Base-by-base conservation (phyloP, 192 early-diverging fungal genomes). In the Gigaspora rosea region DNA sequence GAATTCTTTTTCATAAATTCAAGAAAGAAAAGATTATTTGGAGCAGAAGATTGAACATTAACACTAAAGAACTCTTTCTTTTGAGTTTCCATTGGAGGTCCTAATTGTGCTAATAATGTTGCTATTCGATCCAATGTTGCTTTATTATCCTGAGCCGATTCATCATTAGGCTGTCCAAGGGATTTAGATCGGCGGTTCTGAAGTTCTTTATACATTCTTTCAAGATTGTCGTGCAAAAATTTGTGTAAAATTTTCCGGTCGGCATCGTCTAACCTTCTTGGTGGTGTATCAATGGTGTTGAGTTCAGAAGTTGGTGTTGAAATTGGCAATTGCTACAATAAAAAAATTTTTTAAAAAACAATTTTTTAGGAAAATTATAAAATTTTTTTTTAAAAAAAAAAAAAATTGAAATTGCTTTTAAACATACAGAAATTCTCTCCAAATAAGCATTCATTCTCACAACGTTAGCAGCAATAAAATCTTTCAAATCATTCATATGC, bases 401-500 rank as follows among this genome's bases (percentile, higher is more conserved):
- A n/a, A n/a, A n/a, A n/a, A n/a, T n/a, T 9, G 1, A 71, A 18
- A 56, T 54, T 2, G 51, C 32, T 51, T 32, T 15, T 80, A 76
- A 79, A 70, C 78, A 80, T 16, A 81, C 88, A 3, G 94, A 92
- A 50, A 97, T 93, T 59, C 94, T 90, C 3, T 86, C 85, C 70
- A 98, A 82, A 80, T 96, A 98, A 33, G 81, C 77, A 58, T 88
- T 90, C 3, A 98, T 93, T 46, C 88, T 90, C 56, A 86, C 83
- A 59, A 91, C 90, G 80, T 99, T 97, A 49, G 90, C 85, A 6
- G 87, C 80, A 76, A 99, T 83, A 71, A 97, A 93, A 64, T 91
- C 89, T 81, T 99, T 98, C 20, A 97, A 85, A n/a, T 89, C 88
- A 33, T 87, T 88, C 96, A 99, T 98, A 80, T 91, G 97, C 0